Evolutionary conservation across 1,284 basidiomycete species (phyloP).

Genomic region (Tilletia setariae): DNA sequence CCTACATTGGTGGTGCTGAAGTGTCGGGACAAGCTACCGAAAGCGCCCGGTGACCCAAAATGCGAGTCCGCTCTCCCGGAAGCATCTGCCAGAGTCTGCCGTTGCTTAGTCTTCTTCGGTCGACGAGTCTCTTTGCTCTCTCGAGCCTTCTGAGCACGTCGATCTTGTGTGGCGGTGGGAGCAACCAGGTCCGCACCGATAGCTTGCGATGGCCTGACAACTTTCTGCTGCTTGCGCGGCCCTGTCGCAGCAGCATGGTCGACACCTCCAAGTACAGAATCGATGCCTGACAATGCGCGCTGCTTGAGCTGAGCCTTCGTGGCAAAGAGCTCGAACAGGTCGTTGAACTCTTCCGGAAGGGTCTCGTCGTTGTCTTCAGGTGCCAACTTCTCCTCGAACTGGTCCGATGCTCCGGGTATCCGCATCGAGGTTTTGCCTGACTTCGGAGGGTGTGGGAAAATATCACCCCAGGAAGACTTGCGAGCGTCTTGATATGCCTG

Average conservation of each 20-base stretch:
- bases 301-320: slow-evolving; percentile 14
- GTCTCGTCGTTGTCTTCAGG: neutral
- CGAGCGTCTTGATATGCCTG: slow-evolving; percentile 92
- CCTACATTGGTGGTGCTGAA: slow-evolving; percentile 3
- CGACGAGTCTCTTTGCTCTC: slow-evolving; percentile 6
- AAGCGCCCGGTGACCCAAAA: neutral
- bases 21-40: neutral
- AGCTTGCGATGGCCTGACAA: slow-evolving; percentile 2
- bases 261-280: neutral
- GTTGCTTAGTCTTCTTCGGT: slow-evolving; percentile 14
- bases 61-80: neutral
- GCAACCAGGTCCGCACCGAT: slow-evolving; percentile 16
- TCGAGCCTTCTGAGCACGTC: neutral
- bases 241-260: slow-evolving; percentile 8
- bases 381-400: neutral
- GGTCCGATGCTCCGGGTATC: slow-evolving; percentile 1
- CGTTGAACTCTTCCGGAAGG: neutral
- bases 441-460: slow-evolving; percentile 71
- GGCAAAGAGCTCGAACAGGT: slow-evolving; percentile 9
- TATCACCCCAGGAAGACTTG: slow-evolving; percentile 87
- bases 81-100: neutral
- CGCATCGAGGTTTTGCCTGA: neutral
- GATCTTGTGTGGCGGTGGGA: slow-evolving; percentile 6
- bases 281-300: neutral
- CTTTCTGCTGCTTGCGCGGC: neutral